phyloP scores from a whole-genome alignment of 1,284 basidiomycete species.

The Farysia itapuensis region DNA sequence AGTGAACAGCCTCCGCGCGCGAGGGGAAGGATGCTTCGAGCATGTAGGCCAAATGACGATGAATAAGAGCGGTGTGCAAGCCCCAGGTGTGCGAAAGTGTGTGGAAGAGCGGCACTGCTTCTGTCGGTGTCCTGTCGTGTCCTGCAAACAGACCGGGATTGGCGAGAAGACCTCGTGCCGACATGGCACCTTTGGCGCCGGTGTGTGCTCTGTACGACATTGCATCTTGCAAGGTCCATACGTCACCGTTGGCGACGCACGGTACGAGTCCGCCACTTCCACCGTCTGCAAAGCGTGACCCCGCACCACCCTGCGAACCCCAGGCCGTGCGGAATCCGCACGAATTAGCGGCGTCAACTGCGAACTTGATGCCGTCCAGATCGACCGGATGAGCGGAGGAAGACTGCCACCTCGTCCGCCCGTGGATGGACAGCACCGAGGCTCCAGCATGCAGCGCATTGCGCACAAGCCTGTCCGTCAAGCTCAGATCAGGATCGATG shows the following conservation, averaged over 20 bases:
- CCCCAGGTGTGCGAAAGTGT: slow-evolving; percentile 63
- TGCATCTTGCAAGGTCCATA: slow-evolving; percentile 65
- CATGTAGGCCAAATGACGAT: slow-evolving; percentile 66
- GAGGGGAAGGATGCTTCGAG: slow-evolving; percentile 63
- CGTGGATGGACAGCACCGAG: slow-evolving; percentile 66
- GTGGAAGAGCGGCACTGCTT: slow-evolving; percentile 64
- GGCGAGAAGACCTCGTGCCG: slow-evolving; percentile 66
- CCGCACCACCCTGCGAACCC: slow-evolving; percentile 33
- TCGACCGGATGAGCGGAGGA: slow-evolving; percentile 64
- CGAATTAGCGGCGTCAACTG: slow-evolving; percentile 62
- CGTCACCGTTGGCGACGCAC: slow-evolving; percentile 67
- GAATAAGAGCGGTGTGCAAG: slow-evolving; percentile 64
- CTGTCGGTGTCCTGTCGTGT: slow-evolving; percentile 63
- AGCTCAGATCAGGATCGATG: slow-evolving; percentile 64
- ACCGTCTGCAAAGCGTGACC: slow-evolving; percentile 31
- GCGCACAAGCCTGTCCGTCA: slow-evolving; percentile 64
- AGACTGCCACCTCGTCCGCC: slow-evolving; percentile 66
- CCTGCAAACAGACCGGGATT: slow-evolving; percentile 68
- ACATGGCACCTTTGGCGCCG: slow-evolving; percentile 67
- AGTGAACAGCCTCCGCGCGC: slow-evolving; percentile 63
- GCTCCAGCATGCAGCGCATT: slow-evolving; percentile 63
- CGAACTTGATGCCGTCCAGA: slow-evolving; percentile 64
- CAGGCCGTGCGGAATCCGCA: slow-evolving; percentile 40
- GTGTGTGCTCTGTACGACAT: slow-evolving; percentile 62
- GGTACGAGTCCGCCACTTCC: slow-evolving; percentile 63